phyloP scores from a whole-genome alignment of 768 basidiomycete genomes.

The Kondoa malvinella region DNA sequence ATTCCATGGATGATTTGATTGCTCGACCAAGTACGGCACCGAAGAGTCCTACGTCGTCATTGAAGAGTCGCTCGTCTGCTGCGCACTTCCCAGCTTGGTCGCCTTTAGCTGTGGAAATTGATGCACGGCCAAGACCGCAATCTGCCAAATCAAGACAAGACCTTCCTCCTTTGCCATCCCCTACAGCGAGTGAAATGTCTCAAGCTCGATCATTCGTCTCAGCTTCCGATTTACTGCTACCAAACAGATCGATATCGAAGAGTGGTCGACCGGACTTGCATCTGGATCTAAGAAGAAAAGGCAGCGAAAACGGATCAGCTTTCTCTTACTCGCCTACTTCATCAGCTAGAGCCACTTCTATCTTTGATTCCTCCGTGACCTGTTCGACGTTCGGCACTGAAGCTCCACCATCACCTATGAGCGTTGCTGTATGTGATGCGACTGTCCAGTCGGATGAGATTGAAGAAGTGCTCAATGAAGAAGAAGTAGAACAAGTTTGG shows the following conservation, averaged over 20 bases:
- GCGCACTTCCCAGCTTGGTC: background rate
- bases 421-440: background rate
- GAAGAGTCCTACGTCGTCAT: background rate
- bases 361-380: background rate
- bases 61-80: background rate
- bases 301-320: background rate
- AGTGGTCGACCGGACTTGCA: background rate
- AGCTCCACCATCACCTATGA: background rate
- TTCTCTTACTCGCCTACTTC: background rate
- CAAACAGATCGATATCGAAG: background rate
- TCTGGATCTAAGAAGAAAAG: background rate
- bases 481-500: background rate
- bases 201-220: background rate
- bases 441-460: too few species aligned
- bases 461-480: background rate
- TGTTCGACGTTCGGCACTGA: background rate
- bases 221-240: background rate
- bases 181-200: background rate
- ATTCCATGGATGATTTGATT: background rate
- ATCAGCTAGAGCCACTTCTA: background rate
- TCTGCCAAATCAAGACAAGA: background rate
- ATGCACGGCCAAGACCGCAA: background rate
- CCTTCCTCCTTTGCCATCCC: background rate
- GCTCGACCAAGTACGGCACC: too few species aligned
- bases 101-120: background rate